A percentile compares a stretch with the other conserved stretches of the same genome.
Evolutionary conservation across 2,329 filamentous ascomycete genomes (phyloP).

Genomic region (Tolypocladium album): DNA sequence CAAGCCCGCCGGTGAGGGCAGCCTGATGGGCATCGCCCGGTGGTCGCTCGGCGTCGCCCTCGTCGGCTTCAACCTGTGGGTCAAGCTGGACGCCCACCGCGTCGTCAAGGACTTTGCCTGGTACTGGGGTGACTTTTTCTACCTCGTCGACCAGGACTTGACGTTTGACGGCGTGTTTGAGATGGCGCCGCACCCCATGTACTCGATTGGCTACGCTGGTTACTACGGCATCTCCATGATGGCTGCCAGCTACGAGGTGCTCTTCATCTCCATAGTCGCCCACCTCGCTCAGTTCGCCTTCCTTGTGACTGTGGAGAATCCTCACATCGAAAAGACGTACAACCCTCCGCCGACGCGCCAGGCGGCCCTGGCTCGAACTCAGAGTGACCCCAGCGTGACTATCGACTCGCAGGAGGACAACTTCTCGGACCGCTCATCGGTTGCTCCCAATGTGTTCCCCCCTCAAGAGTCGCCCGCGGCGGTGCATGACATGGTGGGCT

Average conservation of each 20-base stretch:
- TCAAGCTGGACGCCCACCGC: conserved; percentile 93
- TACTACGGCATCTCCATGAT: conserved; percentile 98
- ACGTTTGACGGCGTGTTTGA: conserved; percentile 99
- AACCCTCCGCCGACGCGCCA: conserved; percentile 74
- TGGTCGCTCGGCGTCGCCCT: conserved; percentile 71
- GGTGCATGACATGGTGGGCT: conserved; percentile 74
- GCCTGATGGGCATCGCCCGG: conserved; percentile 57
- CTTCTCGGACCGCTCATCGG: conserved; percentile 12
- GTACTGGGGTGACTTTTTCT: conserved; percentile 99
- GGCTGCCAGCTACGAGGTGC: conserved; percentile 93
- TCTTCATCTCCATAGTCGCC: conserved; percentile 92
- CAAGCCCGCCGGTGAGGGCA: conserved; percentile 60
- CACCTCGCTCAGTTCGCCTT: conserved; percentile 94
- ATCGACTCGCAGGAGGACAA: conserved; percentile 12
- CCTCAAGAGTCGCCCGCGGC: conserved; percentile 42
- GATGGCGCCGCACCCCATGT: conserved; percentile 98
- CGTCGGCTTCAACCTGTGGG: conserved; percentile 93
- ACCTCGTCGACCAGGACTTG: conserved; percentile 91
- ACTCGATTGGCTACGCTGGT: conserved; percentile 93
- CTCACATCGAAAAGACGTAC: conserved; percentile 96
- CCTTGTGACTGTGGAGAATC: conserved; percentile 84
- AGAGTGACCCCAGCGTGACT: conserved; percentile 16
- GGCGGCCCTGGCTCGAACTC: conserved; percentile 26
- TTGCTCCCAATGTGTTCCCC: conserved; percentile 5
- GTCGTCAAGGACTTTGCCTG: conserved; percentile 99